These are phyloP conservation scores for Dichotomopilus funicola DNA, from an alignment of 2,329 filamentous ascomycete genomes.

Conservation along the genomic window DNA sequence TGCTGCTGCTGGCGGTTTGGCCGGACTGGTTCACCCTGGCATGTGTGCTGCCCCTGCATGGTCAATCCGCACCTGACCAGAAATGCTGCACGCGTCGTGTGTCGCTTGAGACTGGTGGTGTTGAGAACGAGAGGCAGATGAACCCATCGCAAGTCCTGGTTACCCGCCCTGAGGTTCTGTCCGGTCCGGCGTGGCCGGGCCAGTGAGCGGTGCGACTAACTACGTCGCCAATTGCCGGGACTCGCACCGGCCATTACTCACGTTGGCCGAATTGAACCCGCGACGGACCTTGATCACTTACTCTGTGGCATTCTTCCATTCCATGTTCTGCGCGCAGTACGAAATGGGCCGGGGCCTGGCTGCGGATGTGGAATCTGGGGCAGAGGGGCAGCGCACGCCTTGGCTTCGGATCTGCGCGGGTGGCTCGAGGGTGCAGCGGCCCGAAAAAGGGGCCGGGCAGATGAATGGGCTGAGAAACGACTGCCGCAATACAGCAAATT, in stretches of 20 bases:
- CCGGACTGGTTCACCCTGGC: background rate
- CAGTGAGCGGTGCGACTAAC: background rate
- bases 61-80: no score
- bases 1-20: conserved; percentile 4
- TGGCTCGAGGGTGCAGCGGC: conserved; percentile 4
- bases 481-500: background rate
- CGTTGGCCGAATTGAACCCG: background rate
- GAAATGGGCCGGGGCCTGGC: no score
- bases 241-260: conserved; percentile 9
- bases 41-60: background rate
- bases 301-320: background rate
- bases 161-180: no score
- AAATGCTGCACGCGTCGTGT: background rate
- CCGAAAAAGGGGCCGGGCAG: conserved; percentile 14
- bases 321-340: no score
- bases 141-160: no score
- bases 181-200: no score
- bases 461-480: conserved; percentile 9
- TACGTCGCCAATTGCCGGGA: background rate
- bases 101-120: background rate
- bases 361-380: background rate
- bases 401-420: background rate
- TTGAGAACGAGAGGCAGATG: no score
- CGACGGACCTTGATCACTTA: background rate
- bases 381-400: background rate